Conservation (phyloP, 176 grass and related monocot genomes). For the Ampelocalamus luodianensis region DNA sequence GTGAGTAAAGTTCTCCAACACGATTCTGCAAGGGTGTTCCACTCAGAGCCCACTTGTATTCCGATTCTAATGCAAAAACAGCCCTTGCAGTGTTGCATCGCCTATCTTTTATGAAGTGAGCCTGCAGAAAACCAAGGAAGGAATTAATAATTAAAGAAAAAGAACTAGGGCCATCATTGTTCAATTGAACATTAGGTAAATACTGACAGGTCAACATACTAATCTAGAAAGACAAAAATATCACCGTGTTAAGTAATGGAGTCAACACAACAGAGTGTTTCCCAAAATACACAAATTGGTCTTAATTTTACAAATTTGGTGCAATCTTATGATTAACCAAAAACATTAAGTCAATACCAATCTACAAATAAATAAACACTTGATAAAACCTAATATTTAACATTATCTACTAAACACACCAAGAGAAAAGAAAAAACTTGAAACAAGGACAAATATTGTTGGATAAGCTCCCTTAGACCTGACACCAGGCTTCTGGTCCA, state of each 20-base stretch:
- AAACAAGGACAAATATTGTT: constrained; percentile 9
- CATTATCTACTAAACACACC: neutral
- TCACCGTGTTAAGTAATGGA: neutral
- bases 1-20: constrained; percentile 97
- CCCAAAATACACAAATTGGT: neutral
- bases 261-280: neutral
- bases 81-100: constrained; percentile 86
- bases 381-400: neutral
- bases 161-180: neutral
- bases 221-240: constrained; percentile 1
- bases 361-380: neutral
- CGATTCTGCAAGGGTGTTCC: constrained; percentile 98
- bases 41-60: constrained; percentile 95
- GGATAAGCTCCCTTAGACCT: neutral
- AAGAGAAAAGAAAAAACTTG: constrained; percentile 4
- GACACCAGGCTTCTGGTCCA: constrained; percentile 4
- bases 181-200: neutral
- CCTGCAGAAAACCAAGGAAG: constrained; percentile 59
- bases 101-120: constrained; percentile 95
- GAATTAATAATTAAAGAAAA: constrained; percentile 21
- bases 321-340: constrained; percentile 1
- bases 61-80: constrained; percentile 80
- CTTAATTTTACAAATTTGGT: constrained; percentile 8
- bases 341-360: constrained; percentile 12
- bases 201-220: neutral